phyloP scores from a whole-genome alignment of 129 eudicot species.

The Apium graveolens region DNA sequence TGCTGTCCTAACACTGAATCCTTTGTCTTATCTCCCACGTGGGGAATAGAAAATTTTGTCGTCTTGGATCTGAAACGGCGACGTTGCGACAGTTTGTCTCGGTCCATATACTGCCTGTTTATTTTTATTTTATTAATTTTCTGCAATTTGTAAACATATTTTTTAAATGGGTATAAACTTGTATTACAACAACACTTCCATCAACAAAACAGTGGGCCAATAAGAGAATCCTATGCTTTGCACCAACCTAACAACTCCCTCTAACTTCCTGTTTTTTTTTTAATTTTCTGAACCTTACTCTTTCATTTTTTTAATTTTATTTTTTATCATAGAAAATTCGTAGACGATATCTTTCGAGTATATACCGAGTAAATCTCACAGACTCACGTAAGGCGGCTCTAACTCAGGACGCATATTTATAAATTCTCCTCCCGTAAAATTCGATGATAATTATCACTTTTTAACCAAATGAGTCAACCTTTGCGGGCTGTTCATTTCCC shows the following conservation, averaged over 20 bases:
- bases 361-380: no score
- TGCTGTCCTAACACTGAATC: background rate
- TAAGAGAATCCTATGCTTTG: background rate
- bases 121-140: background rate
- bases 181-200: background rate
- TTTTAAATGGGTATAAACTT: background rate
- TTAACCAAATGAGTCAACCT: no score
- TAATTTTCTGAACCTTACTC: background rate
- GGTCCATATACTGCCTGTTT: background rate
- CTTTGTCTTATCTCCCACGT: background rate
- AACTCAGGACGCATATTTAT: no score
- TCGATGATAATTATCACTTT: no score
- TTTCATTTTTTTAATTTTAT: no score
- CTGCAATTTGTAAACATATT: background rate
- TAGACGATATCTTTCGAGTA: no score
- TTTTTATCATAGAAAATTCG: no score
- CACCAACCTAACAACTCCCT: background rate
- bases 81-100: conserved; percentile 6
- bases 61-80: background rate
- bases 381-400: no score
- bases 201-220: background rate
- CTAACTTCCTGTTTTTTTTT: background rate
- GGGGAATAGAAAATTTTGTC: background rate
- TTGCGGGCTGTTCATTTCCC: no score
- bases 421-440: no score